phyloP scores from a whole-genome alignment of 306 rosid genomes.

The Inga oerstediana region DNA sequence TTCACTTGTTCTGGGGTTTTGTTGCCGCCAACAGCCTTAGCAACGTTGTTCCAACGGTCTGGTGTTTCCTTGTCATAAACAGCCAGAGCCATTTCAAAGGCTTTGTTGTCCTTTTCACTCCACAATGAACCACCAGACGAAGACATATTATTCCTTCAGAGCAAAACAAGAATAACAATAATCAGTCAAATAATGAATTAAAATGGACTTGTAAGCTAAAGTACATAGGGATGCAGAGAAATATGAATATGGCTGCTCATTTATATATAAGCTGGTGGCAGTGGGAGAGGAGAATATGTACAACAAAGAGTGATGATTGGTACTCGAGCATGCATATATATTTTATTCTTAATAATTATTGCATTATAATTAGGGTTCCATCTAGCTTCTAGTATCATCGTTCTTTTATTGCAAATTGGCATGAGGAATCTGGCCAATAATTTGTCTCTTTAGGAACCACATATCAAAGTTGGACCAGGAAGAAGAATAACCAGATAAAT shows the following conservation, averaged over 20 bases:
- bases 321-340: background rate
- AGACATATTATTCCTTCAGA: slow-evolving; percentile 41
- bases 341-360: background rate
- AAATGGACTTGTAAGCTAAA: background rate
- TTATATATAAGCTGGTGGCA: slow-evolving; percentile 35
- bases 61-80: slow-evolving; percentile 66
- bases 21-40: slow-evolving; percentile 59
- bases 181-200: background rate
- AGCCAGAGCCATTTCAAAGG: slow-evolving; percentile 72
- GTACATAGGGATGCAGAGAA: slow-evolving; percentile 10
- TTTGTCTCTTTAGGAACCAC: slow-evolving; percentile 50
- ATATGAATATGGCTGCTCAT: slow-evolving; percentile 37
- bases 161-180: background rate
- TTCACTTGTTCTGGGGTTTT: slow-evolving; percentile 69
- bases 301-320: background rate
- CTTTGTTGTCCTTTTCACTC: slow-evolving; percentile 67
- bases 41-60: slow-evolving; percentile 76
- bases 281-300: background rate
- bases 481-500: slow-evolving; percentile 16
- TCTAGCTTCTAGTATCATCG: background rate
- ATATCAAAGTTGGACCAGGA: slow-evolving; percentile 34
- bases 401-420: background rate
- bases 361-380: background rate
- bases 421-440: slow-evolving; percentile 21
- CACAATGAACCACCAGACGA: slow-evolving; percentile 43